phyloP scores from a whole-genome alignment of 768 basidiomycete species.

The Boletus edulis region DNA sequence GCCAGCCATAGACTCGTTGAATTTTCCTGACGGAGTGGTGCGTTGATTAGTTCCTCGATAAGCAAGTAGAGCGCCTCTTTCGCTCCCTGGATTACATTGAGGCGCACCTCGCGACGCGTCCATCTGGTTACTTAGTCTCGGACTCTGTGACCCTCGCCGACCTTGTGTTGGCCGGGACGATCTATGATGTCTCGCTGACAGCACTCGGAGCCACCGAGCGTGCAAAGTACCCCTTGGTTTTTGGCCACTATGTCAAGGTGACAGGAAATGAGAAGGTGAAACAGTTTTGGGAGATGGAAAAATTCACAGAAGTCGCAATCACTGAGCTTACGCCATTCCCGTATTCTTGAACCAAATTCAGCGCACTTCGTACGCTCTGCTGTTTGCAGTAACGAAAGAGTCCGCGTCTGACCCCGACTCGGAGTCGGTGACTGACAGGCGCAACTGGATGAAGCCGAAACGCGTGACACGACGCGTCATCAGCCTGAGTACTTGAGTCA shows the following conservation, averaged over 20 bases:
- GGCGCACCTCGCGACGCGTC: constrained; percentile 2
- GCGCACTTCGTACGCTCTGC: too few species aligned
- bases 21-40: background rate
- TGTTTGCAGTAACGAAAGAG: too few species aligned
- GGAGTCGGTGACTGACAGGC: too few species aligned
- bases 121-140: constrained; percentile 15
- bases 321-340: constrained; percentile 1
- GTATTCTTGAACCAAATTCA: background rate
- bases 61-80: background rate
- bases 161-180: constrained; percentile 5
- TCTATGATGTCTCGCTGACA: background rate
- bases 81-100: constrained; percentile 14
- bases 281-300: constrained; percentile 5
- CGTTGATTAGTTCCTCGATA: background rate
- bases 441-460: too few species aligned
- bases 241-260: constrained; percentile 16
- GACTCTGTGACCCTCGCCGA: constrained; percentile 20
- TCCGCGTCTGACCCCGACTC: too few species aligned
- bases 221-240: constrained; percentile 11
- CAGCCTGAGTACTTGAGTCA: too few species aligned
- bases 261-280: constrained; percentile 10
- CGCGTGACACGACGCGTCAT: background rate
- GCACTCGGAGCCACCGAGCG: constrained; percentile 13
- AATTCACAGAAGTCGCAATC: constrained; percentile 4
- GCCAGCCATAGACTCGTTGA: too few species aligned